Evolutionary conservation across 495 filamentous ascomycete species (phyloP).

Genomic region (Annulohypoxylon nitens): DNA sequence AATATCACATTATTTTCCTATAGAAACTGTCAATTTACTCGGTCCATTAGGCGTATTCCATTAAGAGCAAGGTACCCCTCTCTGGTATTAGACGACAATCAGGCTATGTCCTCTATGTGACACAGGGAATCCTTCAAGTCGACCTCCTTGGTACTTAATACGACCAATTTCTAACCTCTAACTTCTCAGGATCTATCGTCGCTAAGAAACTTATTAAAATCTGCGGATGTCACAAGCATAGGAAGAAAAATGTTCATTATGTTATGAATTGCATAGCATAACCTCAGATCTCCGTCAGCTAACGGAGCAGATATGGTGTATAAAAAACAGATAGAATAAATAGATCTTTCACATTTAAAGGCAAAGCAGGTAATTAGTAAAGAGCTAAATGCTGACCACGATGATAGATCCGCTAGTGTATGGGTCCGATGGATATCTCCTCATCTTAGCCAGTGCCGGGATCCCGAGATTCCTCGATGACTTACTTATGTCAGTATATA

Average conservation of each 20-base stretch:
- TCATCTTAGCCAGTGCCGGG: neutral
- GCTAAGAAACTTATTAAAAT: neutral
- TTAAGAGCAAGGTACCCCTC: neutral
- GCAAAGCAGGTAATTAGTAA: too few species aligned
- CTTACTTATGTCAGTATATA: neutral
- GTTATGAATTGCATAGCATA: neutral
- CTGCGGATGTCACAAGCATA: neutral
- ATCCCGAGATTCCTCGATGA: neutral
- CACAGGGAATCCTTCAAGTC: constrained; percentile 4
- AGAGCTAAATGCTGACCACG: neutral
- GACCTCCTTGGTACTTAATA: neutral
- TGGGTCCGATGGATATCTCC: neutral
- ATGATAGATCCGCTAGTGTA: neutral
- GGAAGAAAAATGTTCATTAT: neutral
- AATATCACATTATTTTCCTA: neutral
- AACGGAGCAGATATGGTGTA: neutral
- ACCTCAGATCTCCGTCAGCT: neutral
- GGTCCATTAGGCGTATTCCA: neutral
- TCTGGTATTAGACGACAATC: neutral
- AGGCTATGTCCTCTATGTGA: neutral
- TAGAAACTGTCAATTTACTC: neutral
- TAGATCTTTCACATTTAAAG: neutral
- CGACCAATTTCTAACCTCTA: neutral
- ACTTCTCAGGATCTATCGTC: neutral
- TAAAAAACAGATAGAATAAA: neutral